Evolutionary conservation across 2,329 filamentous ascomycete species (phyloP).

Genomic region (Colletotrichum noveboracense): DNA sequence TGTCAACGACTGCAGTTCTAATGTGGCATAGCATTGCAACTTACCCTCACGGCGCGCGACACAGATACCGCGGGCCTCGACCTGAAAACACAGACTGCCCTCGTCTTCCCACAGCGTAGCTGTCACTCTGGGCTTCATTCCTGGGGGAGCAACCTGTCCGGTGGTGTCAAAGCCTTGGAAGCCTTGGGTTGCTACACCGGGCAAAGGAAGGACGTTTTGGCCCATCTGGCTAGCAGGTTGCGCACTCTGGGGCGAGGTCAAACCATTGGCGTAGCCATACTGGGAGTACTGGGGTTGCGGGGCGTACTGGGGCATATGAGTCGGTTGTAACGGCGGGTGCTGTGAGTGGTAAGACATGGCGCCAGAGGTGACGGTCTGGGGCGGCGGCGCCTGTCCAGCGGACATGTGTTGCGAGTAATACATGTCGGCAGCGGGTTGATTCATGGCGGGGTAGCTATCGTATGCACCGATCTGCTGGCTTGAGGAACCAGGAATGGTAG

Average conservation of each 20-base stretch:
- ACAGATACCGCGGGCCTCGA: conserved; percentile 94
- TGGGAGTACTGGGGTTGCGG: conserved; percentile 66
- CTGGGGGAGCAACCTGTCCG: conserved; percentile 90
- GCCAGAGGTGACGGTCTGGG: conserved; percentile 78
- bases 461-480: conserved; percentile 43
- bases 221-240: conserved; percentile 73
- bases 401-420: conserved; percentile 86
- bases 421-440: conserved; percentile 81
- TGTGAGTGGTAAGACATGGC: conserved; percentile 80
- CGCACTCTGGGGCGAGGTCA: conserved; percentile 78
- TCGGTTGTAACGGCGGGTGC: conserved; percentile 76
- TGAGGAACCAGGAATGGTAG: conserved; percentile 44
- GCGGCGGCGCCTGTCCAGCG: conserved; percentile 74
- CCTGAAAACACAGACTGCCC: conserved; percentile 95
- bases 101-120: conserved; percentile 99
- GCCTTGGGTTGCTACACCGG: conserved; percentile 58
- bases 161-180: conserved; percentile 78
- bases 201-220: conserved; percentile 72
- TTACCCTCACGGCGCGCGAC: conserved; percentile 91
- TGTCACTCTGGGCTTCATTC: conserved; percentile 95
- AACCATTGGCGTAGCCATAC: conserved; percentile 78
- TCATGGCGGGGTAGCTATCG: conserved; percentile 70
- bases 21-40: conserved; percentile 25
- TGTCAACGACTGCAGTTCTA: background rate
- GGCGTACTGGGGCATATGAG: conserved; percentile 68